Evolutionary conservation across 768 basidiomycete genomes (phyloP), one percentile per base, ranked within the genome.

Genomic region (Tulasnella calospora): DNA sequence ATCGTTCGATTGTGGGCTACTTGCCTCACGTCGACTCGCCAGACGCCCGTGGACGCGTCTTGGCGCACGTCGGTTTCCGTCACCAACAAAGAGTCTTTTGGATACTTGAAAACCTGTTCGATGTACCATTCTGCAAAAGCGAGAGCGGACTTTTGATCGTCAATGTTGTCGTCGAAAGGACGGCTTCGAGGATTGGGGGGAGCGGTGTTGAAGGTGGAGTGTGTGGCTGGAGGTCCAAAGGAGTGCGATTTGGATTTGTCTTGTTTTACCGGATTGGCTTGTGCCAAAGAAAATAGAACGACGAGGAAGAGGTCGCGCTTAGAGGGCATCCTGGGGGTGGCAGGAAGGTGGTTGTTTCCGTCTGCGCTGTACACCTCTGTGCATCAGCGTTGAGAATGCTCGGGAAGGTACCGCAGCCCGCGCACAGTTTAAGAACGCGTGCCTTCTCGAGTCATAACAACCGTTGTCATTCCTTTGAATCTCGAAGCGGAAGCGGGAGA

Each of bases 11-110:
- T 85, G 71, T 46, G 38, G 17, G 36, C n/a, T 78, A 93, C 80
- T 85, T 99, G 96, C 81, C 91, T 89, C 79, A 92, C 90, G 83
- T 96, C 96, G 81, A 95, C 88, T 84, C 98, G 95, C 38, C 94
- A 92, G 73, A 98, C 88, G 27, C 93, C 93, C 2, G 94, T 95
- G 79, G 89, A 89, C 78, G 86, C 84, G 86, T 98, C 96, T 70
- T 93, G 94, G 84, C 96, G 96, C 6, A 17, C 27, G 17, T 92
- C 94, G 85, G 94, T 93, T 77, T 90, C 86, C 77, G 94, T 90
- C 80, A 96, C 78, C 33, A 47, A 44, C 80, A 88, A 82, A 15
- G 78, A 77, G 80, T 67, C 79, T 61, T 86, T 82, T 77, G 87
- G 83, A 40, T 85, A 83, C 17, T 80, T 82, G 30, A 89, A 85